Conservation (phyloP, 768 basidiomycete genomes). For the Tricholomella constricta region DNA sequence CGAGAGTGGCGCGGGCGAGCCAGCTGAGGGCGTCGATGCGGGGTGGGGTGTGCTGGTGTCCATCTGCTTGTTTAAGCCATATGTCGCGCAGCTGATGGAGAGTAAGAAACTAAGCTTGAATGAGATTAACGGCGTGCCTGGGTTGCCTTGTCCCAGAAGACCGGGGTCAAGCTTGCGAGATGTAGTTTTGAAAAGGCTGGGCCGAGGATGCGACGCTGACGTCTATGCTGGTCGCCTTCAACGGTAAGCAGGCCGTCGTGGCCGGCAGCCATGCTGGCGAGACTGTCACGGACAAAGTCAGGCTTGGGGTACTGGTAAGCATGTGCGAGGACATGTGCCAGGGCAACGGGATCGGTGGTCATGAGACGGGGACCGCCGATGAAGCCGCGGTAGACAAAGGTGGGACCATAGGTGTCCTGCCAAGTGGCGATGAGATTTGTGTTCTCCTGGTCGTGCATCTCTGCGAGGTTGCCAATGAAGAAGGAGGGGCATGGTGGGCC, state of each 20-base stretch:
- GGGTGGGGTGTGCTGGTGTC: slow-evolving; percentile 11
- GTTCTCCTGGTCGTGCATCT: slow-evolving; percentile 63
- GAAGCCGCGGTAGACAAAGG: slow-evolving; percentile 56
- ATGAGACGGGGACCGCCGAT: slow-evolving; percentile 54
- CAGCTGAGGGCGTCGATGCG: slow-evolving; percentile 55
- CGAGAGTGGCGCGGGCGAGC: slow-evolving; percentile 62
- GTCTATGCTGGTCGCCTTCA: slow-evolving; percentile 57
- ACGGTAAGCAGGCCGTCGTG: slow-evolving; percentile 50
- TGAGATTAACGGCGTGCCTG: slow-evolving; percentile 39
- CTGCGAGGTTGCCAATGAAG: slow-evolving; percentile 53
- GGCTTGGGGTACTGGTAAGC: slow-evolving; percentile 66
- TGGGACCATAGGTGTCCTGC: slow-evolving; percentile 47
- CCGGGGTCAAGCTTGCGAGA: slow-evolving; percentile 51
- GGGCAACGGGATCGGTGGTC: slow-evolving; percentile 58
- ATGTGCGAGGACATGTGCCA: slow-evolving; percentile 58
- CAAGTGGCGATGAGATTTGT: slow-evolving; percentile 48
- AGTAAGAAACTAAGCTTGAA: neutral
- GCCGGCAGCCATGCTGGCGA: slow-evolving; percentile 54
- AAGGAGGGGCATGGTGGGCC: slow-evolving; percentile 49
- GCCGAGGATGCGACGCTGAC: slow-evolving; percentile 55
- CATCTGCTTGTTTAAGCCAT: slow-evolving; percentile 35
- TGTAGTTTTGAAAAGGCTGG: slow-evolving; percentile 34
- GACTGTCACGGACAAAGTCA: slow-evolving; percentile 51
- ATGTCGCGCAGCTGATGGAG: slow-evolving; percentile 48
- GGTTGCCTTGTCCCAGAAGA: slow-evolving; percentile 60